Evolutionary conservation across 306 rosid genomes (phyloP).

Genomic region (Sicyos baderoa): DNA sequence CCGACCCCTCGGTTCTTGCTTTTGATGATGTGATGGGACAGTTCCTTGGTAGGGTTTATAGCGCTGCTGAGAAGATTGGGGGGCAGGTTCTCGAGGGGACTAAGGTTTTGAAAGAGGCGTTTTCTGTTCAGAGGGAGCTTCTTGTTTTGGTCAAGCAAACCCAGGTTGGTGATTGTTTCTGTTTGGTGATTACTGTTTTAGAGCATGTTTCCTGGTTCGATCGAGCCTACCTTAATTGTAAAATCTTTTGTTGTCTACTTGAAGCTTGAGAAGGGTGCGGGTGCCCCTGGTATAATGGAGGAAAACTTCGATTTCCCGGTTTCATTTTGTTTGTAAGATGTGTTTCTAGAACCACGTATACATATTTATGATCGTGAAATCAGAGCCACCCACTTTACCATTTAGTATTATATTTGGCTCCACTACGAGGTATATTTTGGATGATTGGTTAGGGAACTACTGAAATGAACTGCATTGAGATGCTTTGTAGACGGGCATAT

Average conservation of each 20-base stretch:
- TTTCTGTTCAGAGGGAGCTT: slow-evolving; percentile 58
- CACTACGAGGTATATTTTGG: not conserved
- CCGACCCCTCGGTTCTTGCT: slow-evolving; percentile 62
- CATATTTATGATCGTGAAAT: too few relatives aligned
- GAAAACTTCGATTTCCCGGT: not conserved
- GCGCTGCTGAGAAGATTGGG: slow-evolving; percentile 75
- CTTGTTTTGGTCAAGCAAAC: slow-evolving; percentile 50
- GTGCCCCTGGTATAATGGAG: too few relatives aligned
- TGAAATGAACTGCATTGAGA: not conserved
- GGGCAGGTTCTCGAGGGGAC: slow-evolving; percentile 60
- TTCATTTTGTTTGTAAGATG: not conserved
- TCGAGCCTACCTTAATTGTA: too few relatives aligned
- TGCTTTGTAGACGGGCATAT: not conserved
- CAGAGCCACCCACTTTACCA: too few relatives aligned
- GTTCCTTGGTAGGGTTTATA: slow-evolving; percentile 38
- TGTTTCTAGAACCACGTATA: too few relatives aligned
- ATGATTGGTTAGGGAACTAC: slow-evolving; percentile 3
- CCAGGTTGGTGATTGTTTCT: slow-evolving; percentile 41
- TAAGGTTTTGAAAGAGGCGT: slow-evolving; percentile 51
- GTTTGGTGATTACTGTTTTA: too few relatives aligned
- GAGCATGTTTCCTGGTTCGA: too few relatives aligned
- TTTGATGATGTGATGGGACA: slow-evolving; percentile 52
- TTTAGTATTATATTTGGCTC: too few relatives aligned
- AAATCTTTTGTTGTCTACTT: too few relatives aligned
- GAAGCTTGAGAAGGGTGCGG: too few relatives aligned